Evolutionary conservation across 108 stramenopile species (phyloP).

Genomic region (Pseudonitzschia multiseries): DNA sequence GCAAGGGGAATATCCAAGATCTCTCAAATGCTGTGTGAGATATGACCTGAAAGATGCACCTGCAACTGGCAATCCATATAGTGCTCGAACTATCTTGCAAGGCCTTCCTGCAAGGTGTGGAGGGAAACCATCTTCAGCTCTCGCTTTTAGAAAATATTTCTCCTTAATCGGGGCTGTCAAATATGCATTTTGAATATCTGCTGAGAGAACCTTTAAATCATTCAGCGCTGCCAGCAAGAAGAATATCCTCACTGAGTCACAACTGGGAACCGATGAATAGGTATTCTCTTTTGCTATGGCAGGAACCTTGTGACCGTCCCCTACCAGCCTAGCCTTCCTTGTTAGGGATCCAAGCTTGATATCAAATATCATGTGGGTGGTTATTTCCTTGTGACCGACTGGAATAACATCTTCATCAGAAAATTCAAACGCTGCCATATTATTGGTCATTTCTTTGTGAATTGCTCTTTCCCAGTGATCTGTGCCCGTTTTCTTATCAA

Average conservation of each 20-base stretch:
- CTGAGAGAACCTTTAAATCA: constrained; percentile 23
- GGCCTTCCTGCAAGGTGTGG: constrained; percentile 19
- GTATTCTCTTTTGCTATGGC: constrained; percentile 36
- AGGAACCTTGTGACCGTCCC: constrained; percentile 36
- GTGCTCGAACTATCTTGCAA: constrained; percentile 29
- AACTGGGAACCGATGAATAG: constrained; percentile 40
- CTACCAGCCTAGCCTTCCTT: no score
- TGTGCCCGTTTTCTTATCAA: no score
- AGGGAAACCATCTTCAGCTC: constrained; percentile 35
- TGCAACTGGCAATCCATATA: constrained; percentile 42
- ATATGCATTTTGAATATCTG: constrained; percentile 41
- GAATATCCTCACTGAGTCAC: constrained; percentile 46
- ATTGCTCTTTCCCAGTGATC: no score
- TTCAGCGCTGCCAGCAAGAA: constrained; percentile 43
- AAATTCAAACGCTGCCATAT: background rate
- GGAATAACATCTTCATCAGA: background rate
- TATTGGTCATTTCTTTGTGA: no score
- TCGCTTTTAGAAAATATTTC: constrained; percentile 25
- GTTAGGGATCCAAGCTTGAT: no score
- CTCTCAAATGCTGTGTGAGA: no score
- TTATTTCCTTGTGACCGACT: no score
- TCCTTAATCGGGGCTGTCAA: constrained; percentile 12
- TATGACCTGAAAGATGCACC: background rate
- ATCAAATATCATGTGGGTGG: no score
- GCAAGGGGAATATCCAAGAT: no score